Conservation (phyloP, 495 filamentous ascomycete genomes). For the Neurospora discreta region DNA sequence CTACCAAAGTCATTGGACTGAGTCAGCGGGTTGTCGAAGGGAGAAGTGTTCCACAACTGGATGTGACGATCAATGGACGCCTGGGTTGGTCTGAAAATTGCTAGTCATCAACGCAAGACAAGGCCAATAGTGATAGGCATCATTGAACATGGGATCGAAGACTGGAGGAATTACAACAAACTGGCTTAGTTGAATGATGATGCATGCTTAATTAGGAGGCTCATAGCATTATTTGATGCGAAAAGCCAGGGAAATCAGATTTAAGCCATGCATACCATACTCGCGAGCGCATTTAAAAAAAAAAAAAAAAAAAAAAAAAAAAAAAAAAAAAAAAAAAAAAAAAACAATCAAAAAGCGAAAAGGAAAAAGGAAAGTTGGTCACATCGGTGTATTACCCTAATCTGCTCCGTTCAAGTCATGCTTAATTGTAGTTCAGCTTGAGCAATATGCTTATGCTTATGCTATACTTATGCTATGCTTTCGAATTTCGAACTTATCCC, state of each 20-base stretch:
- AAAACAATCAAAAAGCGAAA: too few relatives aligned
- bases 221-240: background rate
- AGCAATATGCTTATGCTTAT: background rate
- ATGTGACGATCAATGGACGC: background rate
- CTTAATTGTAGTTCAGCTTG: background rate
- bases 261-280: background rate
- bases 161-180: background rate
- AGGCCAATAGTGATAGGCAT: background rate
- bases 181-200: background rate
- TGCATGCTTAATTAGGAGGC: background rate
- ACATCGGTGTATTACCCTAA: background rate
- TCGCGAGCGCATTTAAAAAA: background rate
- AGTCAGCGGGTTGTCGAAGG: background rate
- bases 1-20: background rate
- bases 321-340: too few relatives aligned
- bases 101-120: background rate
- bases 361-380: too few relatives aligned
- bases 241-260: background rate
- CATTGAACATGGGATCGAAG: background rate
- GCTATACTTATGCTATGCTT: background rate
- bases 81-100: background rate
- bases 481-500: background rate
- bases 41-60: background rate
- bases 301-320: background rate
- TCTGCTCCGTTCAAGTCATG: background rate